Percentiles rank a stretch among this genome's conserved stretches.
Conservation (phyloP, 192 early-diverging fungal genomes). For the Mycoemilia scoparia region DNA sequence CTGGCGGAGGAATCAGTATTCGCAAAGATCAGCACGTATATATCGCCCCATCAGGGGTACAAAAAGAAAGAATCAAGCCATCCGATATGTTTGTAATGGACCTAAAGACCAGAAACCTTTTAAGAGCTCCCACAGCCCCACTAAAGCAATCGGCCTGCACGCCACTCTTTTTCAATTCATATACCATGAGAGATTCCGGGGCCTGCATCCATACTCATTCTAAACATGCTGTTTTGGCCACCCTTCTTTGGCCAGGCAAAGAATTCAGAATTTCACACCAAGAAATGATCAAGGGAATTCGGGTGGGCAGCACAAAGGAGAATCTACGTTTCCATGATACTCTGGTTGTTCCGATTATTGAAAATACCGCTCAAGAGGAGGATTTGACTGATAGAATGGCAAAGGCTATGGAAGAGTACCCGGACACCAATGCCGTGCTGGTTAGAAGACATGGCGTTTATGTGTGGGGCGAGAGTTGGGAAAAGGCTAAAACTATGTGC, state of each 20-base stretch:
- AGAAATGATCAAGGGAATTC: conserved; percentile 99
- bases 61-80: conserved; percentile 84
- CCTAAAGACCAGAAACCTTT: conserved; percentile 29
- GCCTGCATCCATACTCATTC: conserved; percentile 97
- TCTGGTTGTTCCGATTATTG: conserved; percentile 81
- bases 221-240: conserved; percentile 85
- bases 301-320: conserved; percentile 41
- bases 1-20: conserved; percentile 79
- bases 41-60: conserved; percentile 85
- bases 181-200: conserved; percentile 61
- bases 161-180: conserved; percentile 88
- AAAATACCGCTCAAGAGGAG: conserved; percentile 88
- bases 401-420: conserved; percentile 68
- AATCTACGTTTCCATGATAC: conserved; percentile 64
- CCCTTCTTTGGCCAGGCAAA: conserved; percentile 53
- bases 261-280: conserved; percentile 83
- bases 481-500: conserved; percentile 93
- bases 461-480: conserved; percentile 91
- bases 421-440: conserved; percentile 84
- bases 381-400: conserved; percentile 78
- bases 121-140: conserved; percentile 47
- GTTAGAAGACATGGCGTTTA: conserved; percentile 93
- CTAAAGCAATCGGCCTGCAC: conserved; percentile 84
- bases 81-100: conserved; percentile 71
- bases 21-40: conserved; percentile 54